Evolutionary conservation across 2,329 filamentous ascomycete genomes (phyloP).

Genomic region (Coleophoma cylindrospora): DNA sequence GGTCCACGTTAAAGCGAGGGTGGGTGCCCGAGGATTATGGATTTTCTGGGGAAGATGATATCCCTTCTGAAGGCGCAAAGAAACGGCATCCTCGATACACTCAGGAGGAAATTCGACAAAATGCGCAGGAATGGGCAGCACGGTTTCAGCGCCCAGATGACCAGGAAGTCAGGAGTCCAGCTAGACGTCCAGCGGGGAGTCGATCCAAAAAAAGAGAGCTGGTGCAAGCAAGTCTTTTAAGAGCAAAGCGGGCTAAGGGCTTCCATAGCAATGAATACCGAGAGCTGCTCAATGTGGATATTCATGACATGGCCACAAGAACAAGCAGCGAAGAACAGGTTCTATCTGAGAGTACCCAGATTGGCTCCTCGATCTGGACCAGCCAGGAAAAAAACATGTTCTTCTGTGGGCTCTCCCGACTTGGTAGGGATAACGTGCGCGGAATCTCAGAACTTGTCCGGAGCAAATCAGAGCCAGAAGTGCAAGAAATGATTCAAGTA

Average conservation of each 20-base stretch:
- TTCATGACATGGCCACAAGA: slow-evolving; percentile 42
- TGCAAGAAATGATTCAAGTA: slow-evolving; percentile 62
- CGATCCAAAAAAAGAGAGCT: slow-evolving; percentile 15
- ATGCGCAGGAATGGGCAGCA: slow-evolving; percentile 19
- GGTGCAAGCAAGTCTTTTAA: slow-evolving; percentile 10
- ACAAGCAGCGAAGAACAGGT: slow-evolving; percentile 22
- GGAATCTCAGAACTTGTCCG: slow-evolving; percentile 59
- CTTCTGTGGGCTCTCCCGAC: slow-evolving; percentile 58
- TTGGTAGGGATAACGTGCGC: slow-evolving; percentile 57
- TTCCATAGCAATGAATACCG: slow-evolving; percentile 45
- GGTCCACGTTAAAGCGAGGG: neutral
- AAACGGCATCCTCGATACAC: neutral
- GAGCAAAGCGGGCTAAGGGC: slow-evolving; percentile 27
- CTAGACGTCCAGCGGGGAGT: slow-evolving; percentile 1
- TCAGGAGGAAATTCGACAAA: slow-evolving; percentile 8
- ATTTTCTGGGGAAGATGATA: neutral
- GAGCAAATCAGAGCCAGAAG: slow-evolving; percentile 71
- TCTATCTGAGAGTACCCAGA: slow-evolving; percentile 43
- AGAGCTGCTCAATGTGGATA: slow-evolving; percentile 48
- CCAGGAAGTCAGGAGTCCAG: slow-evolving; percentile 16
- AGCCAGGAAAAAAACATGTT: slow-evolving; percentile 64
- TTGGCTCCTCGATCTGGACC: slow-evolving; percentile 70
- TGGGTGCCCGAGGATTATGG: neutral
- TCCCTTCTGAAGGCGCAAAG: neutral
- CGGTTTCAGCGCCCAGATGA: slow-evolving; percentile 17